phyloP scores from a whole-genome alignment of 768 basidiomycete genomes.

The Rhodotorula babjevae region DNA sequence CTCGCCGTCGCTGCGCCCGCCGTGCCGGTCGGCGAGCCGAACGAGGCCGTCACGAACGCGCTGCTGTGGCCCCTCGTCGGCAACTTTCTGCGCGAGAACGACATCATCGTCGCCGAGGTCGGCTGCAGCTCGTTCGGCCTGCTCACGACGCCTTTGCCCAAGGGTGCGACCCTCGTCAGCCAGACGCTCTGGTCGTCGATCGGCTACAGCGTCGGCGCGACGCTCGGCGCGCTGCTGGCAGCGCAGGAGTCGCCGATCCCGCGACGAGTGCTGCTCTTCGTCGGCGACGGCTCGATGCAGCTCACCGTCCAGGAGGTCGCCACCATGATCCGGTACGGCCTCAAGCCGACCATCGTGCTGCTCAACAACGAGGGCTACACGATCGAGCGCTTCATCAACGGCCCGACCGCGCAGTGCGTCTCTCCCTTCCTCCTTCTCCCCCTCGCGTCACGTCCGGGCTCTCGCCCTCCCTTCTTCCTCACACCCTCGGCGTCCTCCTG shows the following conservation, averaged over 20 bases:
- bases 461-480: no score
- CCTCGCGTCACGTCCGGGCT: background rate
- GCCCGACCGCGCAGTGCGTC: slow-evolving; percentile 48
- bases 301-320: slow-evolving; percentile 51
- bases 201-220: slow-evolving; percentile 82
- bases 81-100: slow-evolving; percentile 39
- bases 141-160: slow-evolving; percentile 71
- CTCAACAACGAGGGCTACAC: slow-evolving; percentile 59
- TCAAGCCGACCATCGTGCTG: slow-evolving; percentile 57
- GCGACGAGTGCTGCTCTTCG: slow-evolving; percentile 71
- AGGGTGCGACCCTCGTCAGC: slow-evolving; percentile 59
- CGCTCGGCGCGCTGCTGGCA: slow-evolving; percentile 55
- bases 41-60: slow-evolving; percentile 45
- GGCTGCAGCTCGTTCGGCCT: slow-evolving; percentile 84
- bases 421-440: background rate
- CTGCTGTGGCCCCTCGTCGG: slow-evolving; percentile 41
- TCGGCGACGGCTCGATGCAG: slow-evolving; percentile 67
- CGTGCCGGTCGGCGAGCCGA: slow-evolving; percentile 53
- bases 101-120: slow-evolving; percentile 79
- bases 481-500: background rate
- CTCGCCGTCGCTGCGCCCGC: background rate
- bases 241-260: slow-evolving; percentile 59
- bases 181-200: slow-evolving; percentile 90
- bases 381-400: slow-evolving; percentile 67
- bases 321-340: slow-evolving; percentile 66